These are phyloP conservation scores for Vitis rotundifolia DNA, from an alignment of 164 flowering plant genomes.

Conservation along the genomic window DNA sequence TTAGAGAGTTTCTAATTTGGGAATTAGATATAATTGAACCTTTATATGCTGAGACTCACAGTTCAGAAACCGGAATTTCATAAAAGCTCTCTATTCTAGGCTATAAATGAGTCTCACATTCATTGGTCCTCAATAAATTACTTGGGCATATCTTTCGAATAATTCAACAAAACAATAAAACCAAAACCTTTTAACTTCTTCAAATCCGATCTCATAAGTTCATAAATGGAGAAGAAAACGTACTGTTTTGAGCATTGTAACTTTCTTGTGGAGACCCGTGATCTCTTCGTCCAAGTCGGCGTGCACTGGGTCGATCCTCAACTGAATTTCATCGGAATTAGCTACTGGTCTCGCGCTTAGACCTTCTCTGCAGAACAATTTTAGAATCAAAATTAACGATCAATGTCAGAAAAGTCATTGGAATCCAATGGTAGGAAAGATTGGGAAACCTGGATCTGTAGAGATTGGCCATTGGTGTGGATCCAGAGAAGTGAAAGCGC, in stretches of 20 bases:
- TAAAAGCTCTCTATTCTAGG: too few relatives aligned
- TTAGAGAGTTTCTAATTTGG: too few relatives aligned
- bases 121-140: too few relatives aligned
- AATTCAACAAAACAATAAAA: neutral
- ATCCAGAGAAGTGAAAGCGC: neutral
- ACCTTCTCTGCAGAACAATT: conserved; percentile 53
- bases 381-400: neutral
- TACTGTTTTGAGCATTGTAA: conserved; percentile 49
- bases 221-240: neutral
- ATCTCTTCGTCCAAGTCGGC: conserved; percentile 67
- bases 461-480: conserved; percentile 29
- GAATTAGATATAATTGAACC: too few relatives aligned
- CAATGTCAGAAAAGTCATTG: neutral
- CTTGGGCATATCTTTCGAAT: too few relatives aligned
- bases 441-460: conserved; percentile 37
- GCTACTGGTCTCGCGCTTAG: conserved; percentile 45
- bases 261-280: conserved; percentile 53
- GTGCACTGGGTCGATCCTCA: conserved; percentile 74
- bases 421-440: neutral
- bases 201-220: neutral
- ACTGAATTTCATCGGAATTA: conserved; percentile 58
- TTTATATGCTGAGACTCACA: too few relatives aligned
- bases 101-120: too few relatives aligned
- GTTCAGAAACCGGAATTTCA: too few relatives aligned
- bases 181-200: too few relatives aligned